Percentiles rank a stretch among this genome's conserved stretches.
Conservation (phyloP, 257 asterid genomes). For the Knoxia roxburghii region DNA sequence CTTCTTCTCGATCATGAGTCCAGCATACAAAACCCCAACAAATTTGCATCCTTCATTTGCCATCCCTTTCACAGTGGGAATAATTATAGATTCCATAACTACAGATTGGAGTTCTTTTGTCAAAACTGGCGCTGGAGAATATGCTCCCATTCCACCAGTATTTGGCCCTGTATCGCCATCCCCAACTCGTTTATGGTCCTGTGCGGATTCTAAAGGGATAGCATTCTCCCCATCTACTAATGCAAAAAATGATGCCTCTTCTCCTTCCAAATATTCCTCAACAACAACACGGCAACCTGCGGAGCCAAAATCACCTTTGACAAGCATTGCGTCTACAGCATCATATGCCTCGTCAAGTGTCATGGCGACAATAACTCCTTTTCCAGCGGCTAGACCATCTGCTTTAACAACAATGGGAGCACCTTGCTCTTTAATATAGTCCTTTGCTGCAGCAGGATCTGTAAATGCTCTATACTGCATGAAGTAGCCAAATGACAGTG, state of each 20-base stretch:
- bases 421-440: slow-evolving; percentile 66
- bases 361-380: slow-evolving; percentile 89
- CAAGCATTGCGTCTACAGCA: slow-evolving; percentile 93
- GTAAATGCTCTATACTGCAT: slow-evolving; percentile 77
- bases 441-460: slow-evolving; percentile 64
- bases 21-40: slow-evolving; percentile 90
- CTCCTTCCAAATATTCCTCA: slow-evolving; percentile 92
- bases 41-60: slow-evolving; percentile 85
- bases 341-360: slow-evolving; percentile 70
- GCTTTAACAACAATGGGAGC: slow-evolving; percentile 88
- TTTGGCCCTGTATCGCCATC: slow-evolving; percentile 91
- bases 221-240: slow-evolving; percentile 93
- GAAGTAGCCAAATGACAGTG: slow-evolving; percentile 6
- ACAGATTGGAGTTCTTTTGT: slow-evolving; percentile 68
- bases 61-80: slow-evolving; percentile 93
- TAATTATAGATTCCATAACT: slow-evolving; percentile 73
- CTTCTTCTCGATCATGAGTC: slow-evolving; percentile 87
- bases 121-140: slow-evolving; percentile 90
- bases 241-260: slow-evolving; percentile 92
- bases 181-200: slow-evolving; percentile 94
- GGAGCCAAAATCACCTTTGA: slow-evolving; percentile 63
- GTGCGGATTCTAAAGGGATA: slow-evolving; percentile 87
- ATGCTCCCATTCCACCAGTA: slow-evolving; percentile 99
- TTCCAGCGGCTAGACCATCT: slow-evolving; percentile 95
- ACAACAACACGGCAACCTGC: slow-evolving; percentile 72